Conservation (phyloP, 2,329 filamentous ascomycete species). For the Alternaria metachromatica region DNA sequence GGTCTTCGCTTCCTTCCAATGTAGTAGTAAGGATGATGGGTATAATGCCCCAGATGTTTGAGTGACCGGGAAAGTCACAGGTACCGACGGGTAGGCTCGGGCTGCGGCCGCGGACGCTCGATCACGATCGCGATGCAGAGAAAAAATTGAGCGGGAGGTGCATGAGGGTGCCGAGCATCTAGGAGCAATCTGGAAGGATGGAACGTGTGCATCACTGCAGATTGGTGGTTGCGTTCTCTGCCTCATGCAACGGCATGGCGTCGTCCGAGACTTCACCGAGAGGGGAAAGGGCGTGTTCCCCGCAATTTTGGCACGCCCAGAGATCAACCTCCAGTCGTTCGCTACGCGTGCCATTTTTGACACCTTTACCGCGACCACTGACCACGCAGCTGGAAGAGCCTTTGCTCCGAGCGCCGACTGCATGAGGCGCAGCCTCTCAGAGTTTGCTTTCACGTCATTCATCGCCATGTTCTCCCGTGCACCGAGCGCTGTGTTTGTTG, state of each 20-base stretch:
- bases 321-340: constrained; percentile 18
- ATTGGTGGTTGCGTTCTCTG: not conserved
- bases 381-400: constrained; percentile 9
- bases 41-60: not conserved
- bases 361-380: constrained; percentile 4
- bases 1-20: not conserved
- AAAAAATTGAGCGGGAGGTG: constrained; percentile 6
- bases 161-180: constrained; percentile 10
- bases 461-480: not conserved
- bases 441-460: constrained; percentile 1
- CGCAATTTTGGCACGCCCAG: constrained; percentile 13
- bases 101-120: constrained; percentile 2
- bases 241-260: constrained; percentile 12
- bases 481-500: not conserved
- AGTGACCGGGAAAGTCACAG: not conserved
- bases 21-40: not conserved
- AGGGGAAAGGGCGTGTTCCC: constrained; percentile 19
- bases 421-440: not conserved
- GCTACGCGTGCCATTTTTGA: constrained; percentile 7
- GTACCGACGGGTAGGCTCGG: constrained; percentile 1
- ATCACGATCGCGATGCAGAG: constrained; percentile 2
- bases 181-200: constrained; percentile 17
- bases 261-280: constrained; percentile 28
- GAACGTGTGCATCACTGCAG: constrained; percentile 2
- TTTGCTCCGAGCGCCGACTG: constrained; percentile 24